Evolutionary conservation across 495 filamentous ascomycete species (phyloP), one percentile per base, ranked within the genome.

Genomic region (Emericellopsis terricola): DNA sequence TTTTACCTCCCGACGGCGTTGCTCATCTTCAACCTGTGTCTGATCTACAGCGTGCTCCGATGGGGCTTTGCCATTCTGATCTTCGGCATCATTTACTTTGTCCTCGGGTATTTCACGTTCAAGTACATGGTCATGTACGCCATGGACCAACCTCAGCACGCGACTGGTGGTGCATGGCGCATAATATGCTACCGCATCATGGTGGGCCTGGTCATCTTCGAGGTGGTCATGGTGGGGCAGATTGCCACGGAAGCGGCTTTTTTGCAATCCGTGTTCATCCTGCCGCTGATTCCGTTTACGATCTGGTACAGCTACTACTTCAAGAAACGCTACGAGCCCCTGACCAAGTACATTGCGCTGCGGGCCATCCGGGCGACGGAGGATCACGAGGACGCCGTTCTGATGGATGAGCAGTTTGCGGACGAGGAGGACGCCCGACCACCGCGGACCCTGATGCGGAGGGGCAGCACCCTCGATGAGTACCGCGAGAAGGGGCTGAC

Each of bases 91-190:
- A 53, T 79, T 8, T 99, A 94, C 52, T 99, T 96, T 46, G 57
- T 71, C 10, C 65, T 94, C 27, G 91, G 91, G 17, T 76, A 81
- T 44, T 92, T 87, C 47, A 86, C 84, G 18, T 93, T 96, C 68
- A 99, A 99, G 51, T 96, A 96, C 48, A 91, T 96, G 55, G 65
- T 99, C 4, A 62, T 99, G 3, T 99, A 96, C 52, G 83, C 91
- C 8, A 96, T 99, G 91, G 85, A 96, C 50, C 85, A 96, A 47
- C 77, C 81, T 5, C 85, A 92, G 39, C 86, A 96, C 49, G 85
- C 89, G 4, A 94, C 89, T 0, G 91, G 91, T 19, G 71, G 74
- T 38, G 85, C 85, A 2, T 99, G 91, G 91, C 69, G 76, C 15
- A 89, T 96, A 63, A 91, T 94, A 24, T 94, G 86, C 55, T 81